Evolutionary conservation across 441 rosid species (phyloP), one percentile per base, ranked within the genome.

Genomic region (Corymbia calophylla): DNA sequence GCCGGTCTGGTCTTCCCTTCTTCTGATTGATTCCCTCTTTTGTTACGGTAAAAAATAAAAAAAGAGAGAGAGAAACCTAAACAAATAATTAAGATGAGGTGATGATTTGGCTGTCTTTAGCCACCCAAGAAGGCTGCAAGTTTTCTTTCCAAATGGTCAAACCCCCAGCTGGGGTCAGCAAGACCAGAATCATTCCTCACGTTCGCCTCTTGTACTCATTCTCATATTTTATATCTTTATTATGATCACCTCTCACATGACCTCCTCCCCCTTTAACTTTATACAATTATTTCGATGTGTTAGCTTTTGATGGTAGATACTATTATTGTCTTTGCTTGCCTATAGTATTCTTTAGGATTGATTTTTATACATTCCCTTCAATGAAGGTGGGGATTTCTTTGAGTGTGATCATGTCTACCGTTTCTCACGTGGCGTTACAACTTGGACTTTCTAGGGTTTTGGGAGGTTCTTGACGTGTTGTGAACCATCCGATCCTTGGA

Each of bases 141-240:
- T 35, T 39, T 68, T 80, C 85, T 77, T 77, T 23, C 18, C 53
- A 48, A 11, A 56, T 56, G 91, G 93, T 93, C 93, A 93, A 93
- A 90, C 87, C 29, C 51, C 29, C 84, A 39, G 44, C 84, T 73
- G 84, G 80, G 77, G 85, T 89, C 91, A 54, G 89, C 53, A 87
- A 84, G 92, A 68, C n/a, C 84, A 44, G 91, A 90, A 92, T 92
- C 91, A 89, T 90, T 88, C 91, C 93, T 88, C 93, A 89, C 90
- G 93, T 91, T 92, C 88, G 73, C 84, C 82, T 49, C 44, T 53
- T n/a, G 62, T 86, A n/a, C 80, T 88, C 58, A 88, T 56, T 53
- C 84, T 73, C 84, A 77, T 39, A 77, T 88, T 89, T 90, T 88
- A 87, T 89, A 53, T 39, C 87, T 91, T 49, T 70, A 68, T 90